phyloP scores from a whole-genome alignment of 2,329 filamentous ascomycete species.

The Periconia sp. region DNA sequence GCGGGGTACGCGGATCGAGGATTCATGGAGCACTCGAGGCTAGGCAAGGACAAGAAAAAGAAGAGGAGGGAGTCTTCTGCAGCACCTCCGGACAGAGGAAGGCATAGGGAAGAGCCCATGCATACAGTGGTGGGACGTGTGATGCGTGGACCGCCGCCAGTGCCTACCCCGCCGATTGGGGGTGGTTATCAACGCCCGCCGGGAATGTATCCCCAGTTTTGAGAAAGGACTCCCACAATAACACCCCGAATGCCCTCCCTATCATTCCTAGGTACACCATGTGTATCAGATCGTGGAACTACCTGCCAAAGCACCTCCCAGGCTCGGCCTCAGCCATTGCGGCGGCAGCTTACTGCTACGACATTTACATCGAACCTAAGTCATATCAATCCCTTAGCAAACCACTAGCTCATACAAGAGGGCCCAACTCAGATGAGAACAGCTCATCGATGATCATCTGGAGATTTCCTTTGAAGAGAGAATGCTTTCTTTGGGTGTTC shows the following conservation, averaged over 20 bases:
- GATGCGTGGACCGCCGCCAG: conserved; percentile 39
- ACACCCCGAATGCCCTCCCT: too few species aligned
- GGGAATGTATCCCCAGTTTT: conserved; percentile 26
- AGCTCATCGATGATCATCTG: too few species aligned
- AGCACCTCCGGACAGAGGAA: conserved; percentile 21
- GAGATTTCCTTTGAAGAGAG: background rate
- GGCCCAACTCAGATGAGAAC: too few species aligned
- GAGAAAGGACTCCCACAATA: too few species aligned
- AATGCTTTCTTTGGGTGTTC: background rate
- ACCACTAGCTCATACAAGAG: too few species aligned
- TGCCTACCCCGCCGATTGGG: conserved; percentile 42
- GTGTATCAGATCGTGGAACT: too few species aligned
- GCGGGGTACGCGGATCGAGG: conserved; percentile 46
- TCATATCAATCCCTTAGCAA: too few species aligned
- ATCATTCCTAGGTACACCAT: too few species aligned
- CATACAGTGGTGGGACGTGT: conserved; percentile 26
- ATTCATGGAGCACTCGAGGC: conserved; percentile 32
- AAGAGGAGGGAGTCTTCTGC: conserved; percentile 41
- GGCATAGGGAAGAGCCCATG: conserved; percentile 24
- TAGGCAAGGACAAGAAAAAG: conserved; percentile 39
- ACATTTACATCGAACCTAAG: too few species aligned
- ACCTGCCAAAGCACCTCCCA: too few species aligned
- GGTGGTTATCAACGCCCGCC: conserved; percentile 33
- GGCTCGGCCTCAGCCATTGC: too few species aligned
- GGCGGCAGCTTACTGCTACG: too few species aligned